phyloP scores from a whole-genome alignment of 2,329 filamentous ascomycete species.

The Botrytis galanthina region DNA sequence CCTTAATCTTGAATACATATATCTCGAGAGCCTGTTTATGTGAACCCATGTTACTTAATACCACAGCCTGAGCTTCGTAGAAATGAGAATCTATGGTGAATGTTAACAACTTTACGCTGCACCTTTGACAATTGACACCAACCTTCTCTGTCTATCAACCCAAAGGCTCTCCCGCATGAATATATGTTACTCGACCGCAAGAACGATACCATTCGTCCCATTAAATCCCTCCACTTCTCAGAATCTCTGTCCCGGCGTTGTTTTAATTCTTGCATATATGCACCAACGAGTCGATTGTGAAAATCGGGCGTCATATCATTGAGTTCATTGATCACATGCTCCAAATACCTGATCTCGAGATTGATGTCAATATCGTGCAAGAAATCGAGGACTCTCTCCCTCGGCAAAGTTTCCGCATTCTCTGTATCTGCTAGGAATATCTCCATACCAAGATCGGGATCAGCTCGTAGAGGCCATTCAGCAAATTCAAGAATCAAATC shows the following conservation, averaged over 20 bases:
- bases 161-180: slow-evolving; percentile 73
- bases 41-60: slow-evolving; percentile 91
- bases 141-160: slow-evolving; percentile 77
- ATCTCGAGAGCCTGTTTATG: slow-evolving; percentile 96
- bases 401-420: slow-evolving; percentile 86
- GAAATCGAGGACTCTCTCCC: slow-evolving; percentile 72
- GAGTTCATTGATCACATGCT: slow-evolving; percentile 86
- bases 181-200: slow-evolving; percentile 76
- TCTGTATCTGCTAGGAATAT: slow-evolving; percentile 91
- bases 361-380: slow-evolving; percentile 65
- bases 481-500: slow-evolving; percentile 90
- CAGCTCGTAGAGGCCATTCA: slow-evolving; percentile 75
- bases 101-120: slow-evolving; percentile 21
- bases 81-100: slow-evolving; percentile 67
- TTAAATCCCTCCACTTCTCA: slow-evolving; percentile 55
- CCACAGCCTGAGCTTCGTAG: slow-evolving; percentile 84
- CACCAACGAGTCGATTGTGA: slow-evolving; percentile 77
- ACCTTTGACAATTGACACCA: slow-evolving; percentile 36
- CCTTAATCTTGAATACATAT: slow-evolving; percentile 90
- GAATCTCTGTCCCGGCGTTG: slow-evolving; percentile 42
- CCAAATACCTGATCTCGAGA: slow-evolving; percentile 79
- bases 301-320: slow-evolving; percentile 82
- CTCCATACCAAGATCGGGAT: slow-evolving; percentile 80
- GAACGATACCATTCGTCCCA: slow-evolving; percentile 69
- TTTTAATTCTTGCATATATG: slow-evolving; percentile 57